Percentiles rank a stretch among this genome's conserved stretches.
Evolutionary conservation across 2,329 filamentous ascomycete genomes (phyloP).

Genomic region (Cladosporium oxysporum): DNA sequence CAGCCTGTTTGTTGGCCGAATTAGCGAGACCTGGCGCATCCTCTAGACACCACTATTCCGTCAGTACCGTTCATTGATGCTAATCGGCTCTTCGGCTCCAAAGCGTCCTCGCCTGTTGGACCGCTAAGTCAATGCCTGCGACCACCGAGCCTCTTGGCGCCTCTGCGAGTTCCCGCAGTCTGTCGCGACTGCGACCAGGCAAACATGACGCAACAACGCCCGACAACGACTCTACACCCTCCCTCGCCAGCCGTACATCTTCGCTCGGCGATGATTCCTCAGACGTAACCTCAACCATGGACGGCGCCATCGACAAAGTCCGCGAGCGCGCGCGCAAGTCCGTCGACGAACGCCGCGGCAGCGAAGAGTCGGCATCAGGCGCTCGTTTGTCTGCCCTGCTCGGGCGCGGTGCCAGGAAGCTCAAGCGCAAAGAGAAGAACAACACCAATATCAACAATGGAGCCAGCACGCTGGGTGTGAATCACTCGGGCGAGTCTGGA

Average conservation of each 20-base stretch:
- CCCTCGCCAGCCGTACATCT: slow-evolving; percentile 30
- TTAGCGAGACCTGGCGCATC: not conserved
- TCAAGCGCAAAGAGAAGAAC: slow-evolving; percentile 33
- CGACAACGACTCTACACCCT: slow-evolving; percentile 30
- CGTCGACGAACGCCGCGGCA: slow-evolving; percentile 42
- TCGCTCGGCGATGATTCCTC: slow-evolving; percentile 23
- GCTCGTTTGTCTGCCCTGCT: slow-evolving; percentile 55
- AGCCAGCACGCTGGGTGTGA: slow-evolving; percentile 35
- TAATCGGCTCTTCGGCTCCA: slow-evolving; percentile 9
- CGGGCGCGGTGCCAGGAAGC: slow-evolving; percentile 21
- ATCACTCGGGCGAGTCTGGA: slow-evolving; percentile 35
- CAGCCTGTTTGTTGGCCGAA: not conserved
- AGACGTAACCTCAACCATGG: slow-evolving; percentile 38
- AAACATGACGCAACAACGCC: slow-evolving; percentile 8
- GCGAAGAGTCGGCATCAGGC: slow-evolving; percentile 38
- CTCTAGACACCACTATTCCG: not conserved
- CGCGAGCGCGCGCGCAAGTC: slow-evolving; percentile 41
- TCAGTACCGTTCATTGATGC: slow-evolving; percentile 1
- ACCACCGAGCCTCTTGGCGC: slow-evolving; percentile 23
- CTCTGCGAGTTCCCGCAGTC: slow-evolving; percentile 9
- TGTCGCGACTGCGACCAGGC: slow-evolving; percentile 14
- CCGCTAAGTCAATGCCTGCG: slow-evolving; percentile 22
- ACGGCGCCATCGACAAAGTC: slow-evolving; percentile 44
- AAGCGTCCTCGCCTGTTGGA: slow-evolving; percentile 10
- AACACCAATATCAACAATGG: slow-evolving; percentile 12